Evolutionary conservation across 192 early-diverging fungal species (phyloP), one percentile per base, ranked within the genome.

Genomic region (Mortierella antarctica): DNA sequence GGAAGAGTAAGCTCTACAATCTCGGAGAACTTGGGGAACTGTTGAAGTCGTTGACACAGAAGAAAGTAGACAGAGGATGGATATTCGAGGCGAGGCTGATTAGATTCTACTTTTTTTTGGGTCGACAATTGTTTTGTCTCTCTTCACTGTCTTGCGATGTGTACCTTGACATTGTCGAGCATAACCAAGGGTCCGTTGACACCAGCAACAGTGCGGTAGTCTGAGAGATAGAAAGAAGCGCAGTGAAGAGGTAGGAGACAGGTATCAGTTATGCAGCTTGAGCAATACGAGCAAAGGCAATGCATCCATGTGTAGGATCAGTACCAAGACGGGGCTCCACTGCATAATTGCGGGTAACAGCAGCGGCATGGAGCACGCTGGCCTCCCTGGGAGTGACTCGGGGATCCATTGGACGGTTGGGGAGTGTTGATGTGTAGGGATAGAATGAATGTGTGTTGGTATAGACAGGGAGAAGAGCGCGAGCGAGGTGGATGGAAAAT

Each of bases 101-200:
- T 46, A 41, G 20, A 31, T 58, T 45, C 7, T 6, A 44, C 45
- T 51, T 66, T 31, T 66, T 31, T 18, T 1, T 51, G 5, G 18
- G 45, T 6, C 15, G 31, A 42, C 7, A 49, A 49, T 58, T 55
- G 65, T 49, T 46, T 53, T 12, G 44, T 58, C 23, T 6, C 11
- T 50, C 45, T 51, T 66, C 7, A 74, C 46, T 41, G 50, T 15
- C 44, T 45, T 53, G 17, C 23, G 48, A 65, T 58, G 66, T 65
- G 39, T 83, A 95, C 94, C 91, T 98, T 98, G 80, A 99, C 95
- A 80, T 98, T 96, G 86, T 99, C 98, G 64, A 99, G 89, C 87
- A 98, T 97, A 45, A 99, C 98, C 62, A 99, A 87, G 50, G 98
- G 98, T 42, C 98, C 98, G 85, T 98, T 99, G 40, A 99, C 95